Evolutionary conservation across 140 eudicot genomes (phyloP), one percentile per base, ranked within the genome.

Genomic region (Ambrosia hybrid): DNA sequence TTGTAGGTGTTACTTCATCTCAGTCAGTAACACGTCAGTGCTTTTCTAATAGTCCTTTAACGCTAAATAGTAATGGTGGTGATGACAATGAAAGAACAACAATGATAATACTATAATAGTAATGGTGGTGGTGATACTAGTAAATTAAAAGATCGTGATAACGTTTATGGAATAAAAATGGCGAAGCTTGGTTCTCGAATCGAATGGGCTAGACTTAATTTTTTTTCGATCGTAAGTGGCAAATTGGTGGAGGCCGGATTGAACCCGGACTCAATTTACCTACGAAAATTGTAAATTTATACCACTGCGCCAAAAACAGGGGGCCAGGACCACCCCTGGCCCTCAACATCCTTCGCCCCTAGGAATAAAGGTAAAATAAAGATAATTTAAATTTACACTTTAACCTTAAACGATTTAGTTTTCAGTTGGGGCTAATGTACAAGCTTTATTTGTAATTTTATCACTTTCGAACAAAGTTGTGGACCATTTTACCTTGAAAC

Each of bases 161-260:
- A 74, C 73, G 6, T 8, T 74, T 45, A 71, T 56, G 58, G 65
- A 38, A 74, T 74, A 74, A 74, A 74, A 21, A 1, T 0, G 26
- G 26, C 26, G 26, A 21, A 21, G 1, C 26, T 21, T 21, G 26
- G 26, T 21, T 21, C 26, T 21, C 26, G 26, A 21, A 21, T 21
- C 1, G 26, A 1, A 21, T 0, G 26, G 26, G 26, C 26, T 1
- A 21, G 26, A 21, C 26, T 21, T 21, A 21, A 21, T 21, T 21
- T 21, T 21, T 21, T 21, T 21, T 21, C 26, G 26, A 21, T 21
- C 26, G 26, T 0, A 21, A 21, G 26, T 21, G 1, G 26, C 1
- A 21, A 21, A 21, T 21, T 0, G 26, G 1, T 1, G 26, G 26
- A 21, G 26, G 26, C 26, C 26, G 26, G 26, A 21, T 1, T 21